A percentile compares a stretch with the other conserved stretches of the same genome.
Evolutionary conservation across 2,329 filamentous ascomycete species (phyloP).

Genomic region (Massarina eburnea): DNA sequence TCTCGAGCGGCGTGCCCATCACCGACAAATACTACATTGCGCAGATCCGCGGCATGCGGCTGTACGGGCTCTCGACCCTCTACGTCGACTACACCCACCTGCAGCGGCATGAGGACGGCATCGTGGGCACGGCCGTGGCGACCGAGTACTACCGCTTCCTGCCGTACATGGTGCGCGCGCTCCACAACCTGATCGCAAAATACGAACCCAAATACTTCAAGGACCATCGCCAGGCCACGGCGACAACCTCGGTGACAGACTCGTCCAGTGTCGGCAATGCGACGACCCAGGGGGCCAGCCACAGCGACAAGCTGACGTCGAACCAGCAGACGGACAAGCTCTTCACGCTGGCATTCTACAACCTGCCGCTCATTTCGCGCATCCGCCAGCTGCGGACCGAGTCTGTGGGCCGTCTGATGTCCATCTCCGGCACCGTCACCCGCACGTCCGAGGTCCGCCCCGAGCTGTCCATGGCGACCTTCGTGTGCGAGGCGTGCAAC

Average conservation of each 20-base stretch:
- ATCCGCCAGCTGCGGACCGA: slow-evolving; percentile 82
- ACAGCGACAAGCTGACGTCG: slow-evolving; percentile 70
- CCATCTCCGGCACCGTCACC: slow-evolving; percentile 95
- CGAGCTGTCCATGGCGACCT: slow-evolving; percentile 88
- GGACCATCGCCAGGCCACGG: slow-evolving; percentile 82
- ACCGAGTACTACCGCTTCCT: slow-evolving; percentile 93
- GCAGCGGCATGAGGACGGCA: slow-evolving; percentile 72
- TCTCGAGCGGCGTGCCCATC: slow-evolving; percentile 66
- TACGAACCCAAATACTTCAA: slow-evolving; percentile 93
- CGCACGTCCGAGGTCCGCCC: slow-evolving; percentile 95
- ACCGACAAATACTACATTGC: slow-evolving; percentile 84
- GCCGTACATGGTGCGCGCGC: slow-evolving; percentile 82
- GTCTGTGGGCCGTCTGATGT: slow-evolving; percentile 90
- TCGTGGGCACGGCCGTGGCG: slow-evolving; percentile 82
- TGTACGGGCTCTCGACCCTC: slow-evolving; percentile 76
- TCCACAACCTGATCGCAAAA: slow-evolving; percentile 93
- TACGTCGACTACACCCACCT: slow-evolving; percentile 89
- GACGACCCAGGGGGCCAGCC: slow-evolving; percentile 48
- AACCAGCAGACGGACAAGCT: slow-evolving; percentile 97
- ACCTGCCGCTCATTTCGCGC: slow-evolving; percentile 82
- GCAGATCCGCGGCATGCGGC: slow-evolving; percentile 76
- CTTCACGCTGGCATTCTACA: slow-evolving; percentile 91
- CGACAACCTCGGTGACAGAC: slow-evolving; percentile 72
- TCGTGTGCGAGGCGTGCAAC: slow-evolving; percentile 86
- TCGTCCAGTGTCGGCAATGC: slow-evolving; percentile 62